These are phyloP conservation scores for Vinca minor DNA, from an alignment of 257 asterid species.

Conservation along the genomic window DNA sequence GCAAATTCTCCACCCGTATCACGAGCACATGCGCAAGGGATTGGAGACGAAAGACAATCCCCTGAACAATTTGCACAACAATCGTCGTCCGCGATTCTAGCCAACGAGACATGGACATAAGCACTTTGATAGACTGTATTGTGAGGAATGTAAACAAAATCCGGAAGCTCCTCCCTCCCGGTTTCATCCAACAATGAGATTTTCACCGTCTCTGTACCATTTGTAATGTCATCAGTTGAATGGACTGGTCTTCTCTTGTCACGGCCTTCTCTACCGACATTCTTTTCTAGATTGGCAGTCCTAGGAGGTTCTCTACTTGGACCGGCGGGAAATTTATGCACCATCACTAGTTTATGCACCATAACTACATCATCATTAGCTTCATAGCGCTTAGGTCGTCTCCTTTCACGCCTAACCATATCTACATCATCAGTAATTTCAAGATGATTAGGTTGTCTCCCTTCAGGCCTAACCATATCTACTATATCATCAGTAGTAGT, in stretches of 20 bases:
- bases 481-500: no score
- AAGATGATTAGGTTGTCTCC: no score
- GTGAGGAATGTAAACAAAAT: conserved; percentile 31
- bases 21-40: conserved; percentile 72
- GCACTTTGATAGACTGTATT: conserved; percentile 46
- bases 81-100: conserved; percentile 59
- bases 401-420: background rate
- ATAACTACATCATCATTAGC: background rate
- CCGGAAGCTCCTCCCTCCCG: conserved; percentile 40
- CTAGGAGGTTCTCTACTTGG: no score
- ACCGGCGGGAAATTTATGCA: no score
- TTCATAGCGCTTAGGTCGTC: conserved; percentile 1
- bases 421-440: background rate
- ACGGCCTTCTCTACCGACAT: no score
- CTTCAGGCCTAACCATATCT: no score
- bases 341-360: no score
- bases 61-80: conserved; percentile 50
- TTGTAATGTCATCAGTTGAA: conserved; percentile 35
- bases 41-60: conserved; percentile 43
- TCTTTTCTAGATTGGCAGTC: no score
- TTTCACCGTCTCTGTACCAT: conserved; percentile 38
- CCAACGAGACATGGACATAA: conserved; percentile 44
- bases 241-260: conserved; percentile 15
- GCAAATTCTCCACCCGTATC: conserved; percentile 73
- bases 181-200: conserved; percentile 47